Evolutionary conservation across 257 asterid genomes (phyloP).

Genomic region (Nicotiana knightiana): DNA sequence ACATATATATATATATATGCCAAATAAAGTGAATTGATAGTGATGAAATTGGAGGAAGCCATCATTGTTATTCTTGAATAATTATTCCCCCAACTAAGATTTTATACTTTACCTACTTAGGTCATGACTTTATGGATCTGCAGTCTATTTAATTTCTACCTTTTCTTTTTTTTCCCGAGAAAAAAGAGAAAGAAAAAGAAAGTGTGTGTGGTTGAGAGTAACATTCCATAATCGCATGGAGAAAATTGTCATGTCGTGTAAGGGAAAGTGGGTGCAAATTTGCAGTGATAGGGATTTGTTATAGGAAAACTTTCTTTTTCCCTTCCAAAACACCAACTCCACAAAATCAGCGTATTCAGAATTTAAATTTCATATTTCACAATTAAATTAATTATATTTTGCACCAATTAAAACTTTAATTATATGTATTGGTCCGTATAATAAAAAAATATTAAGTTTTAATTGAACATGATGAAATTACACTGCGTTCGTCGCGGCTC

Average conservation of each 20-base stretch:
- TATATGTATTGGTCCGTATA: no score
- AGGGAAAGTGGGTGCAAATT: conserved; percentile 49
- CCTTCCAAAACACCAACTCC: neutral
- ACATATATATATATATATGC: neutral
- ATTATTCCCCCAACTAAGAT: conserved; percentile 25
- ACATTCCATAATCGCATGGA: conserved; percentile 21
- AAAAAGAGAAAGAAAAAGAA: conserved; percentile 14
- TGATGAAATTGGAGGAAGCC: conserved; percentile 25
- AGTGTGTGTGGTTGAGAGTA: conserved; percentile 19
- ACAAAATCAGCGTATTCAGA: no score
- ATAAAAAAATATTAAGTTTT: no score
- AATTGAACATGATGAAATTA: neutral
- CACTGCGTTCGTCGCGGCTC: neutral
- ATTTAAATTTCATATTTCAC: neutral
- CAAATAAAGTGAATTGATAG: conserved; percentile 33
- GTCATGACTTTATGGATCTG: conserved; percentile 24
- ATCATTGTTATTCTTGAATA: conserved; percentile 55
- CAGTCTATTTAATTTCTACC: conserved; percentile 11
- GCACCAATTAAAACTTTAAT: no score
- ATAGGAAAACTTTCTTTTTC: neutral
- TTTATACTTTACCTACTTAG: conserved; percentile 20
- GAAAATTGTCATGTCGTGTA: conserved; percentile 40
- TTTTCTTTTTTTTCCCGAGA: neutral
- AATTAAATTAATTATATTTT: no score
- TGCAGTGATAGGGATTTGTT: conserved; percentile 21